Conservation (phyloP, 345 rosid genomes). For the Excoecaria agallocha region DNA sequence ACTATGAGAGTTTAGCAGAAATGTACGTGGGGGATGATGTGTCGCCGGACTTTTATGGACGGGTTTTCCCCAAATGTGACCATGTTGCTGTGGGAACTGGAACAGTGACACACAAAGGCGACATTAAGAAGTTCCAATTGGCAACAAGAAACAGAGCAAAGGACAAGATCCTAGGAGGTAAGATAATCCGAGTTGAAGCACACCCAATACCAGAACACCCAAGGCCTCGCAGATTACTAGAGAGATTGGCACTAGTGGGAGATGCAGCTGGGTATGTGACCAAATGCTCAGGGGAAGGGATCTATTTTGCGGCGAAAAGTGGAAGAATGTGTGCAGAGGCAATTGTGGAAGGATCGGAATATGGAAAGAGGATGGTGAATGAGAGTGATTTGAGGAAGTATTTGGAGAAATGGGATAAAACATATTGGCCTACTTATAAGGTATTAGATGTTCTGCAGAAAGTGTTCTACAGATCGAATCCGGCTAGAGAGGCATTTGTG, state of each 20-base stretch:
- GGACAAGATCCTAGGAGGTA: constrained; percentile 87
- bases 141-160: constrained; percentile 85
- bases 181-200: constrained; percentile 87
- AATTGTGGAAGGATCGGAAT: constrained; percentile 71
- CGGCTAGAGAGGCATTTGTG: constrained; percentile 89
- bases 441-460: constrained; percentile 84
- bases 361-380: constrained; percentile 81
- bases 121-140: constrained; percentile 83
- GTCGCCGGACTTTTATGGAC: constrained; percentile 89
- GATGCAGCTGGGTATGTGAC: constrained; percentile 96
- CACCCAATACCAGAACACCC: constrained; percentile 95
- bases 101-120: constrained; percentile 88
- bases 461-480: constrained; percentile 83
- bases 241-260: constrained; percentile 75
- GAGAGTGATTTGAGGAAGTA: constrained; percentile 86
- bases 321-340: constrained; percentile 98
- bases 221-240: constrained; percentile 58
- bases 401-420: constrained; percentile 95
- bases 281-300: constrained; percentile 87
- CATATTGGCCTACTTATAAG: constrained; percentile 91
- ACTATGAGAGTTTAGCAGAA: constrained; percentile 85
- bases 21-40: constrained; percentile 97
- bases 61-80: constrained; percentile 98
- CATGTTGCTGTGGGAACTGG: constrained; percentile 96
- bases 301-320: constrained; percentile 90